These are phyloP conservation scores for Exophiala oligosperma DNA, from an alignment of 2,329 filamentous ascomycete species.

Conservation along the genomic window DNA sequence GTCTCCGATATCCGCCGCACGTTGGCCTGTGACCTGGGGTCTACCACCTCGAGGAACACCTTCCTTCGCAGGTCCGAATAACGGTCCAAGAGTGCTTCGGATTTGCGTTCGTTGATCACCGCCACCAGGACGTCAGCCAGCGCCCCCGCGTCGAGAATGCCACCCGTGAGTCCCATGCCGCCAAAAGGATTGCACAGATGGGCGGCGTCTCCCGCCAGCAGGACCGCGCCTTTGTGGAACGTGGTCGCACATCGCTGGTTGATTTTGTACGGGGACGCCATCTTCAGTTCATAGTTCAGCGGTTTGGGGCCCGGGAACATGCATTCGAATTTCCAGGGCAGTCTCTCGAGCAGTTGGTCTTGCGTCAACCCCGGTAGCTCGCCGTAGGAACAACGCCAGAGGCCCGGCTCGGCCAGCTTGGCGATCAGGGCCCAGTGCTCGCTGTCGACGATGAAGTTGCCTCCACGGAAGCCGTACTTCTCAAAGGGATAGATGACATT, in stretches of 20 bases:
- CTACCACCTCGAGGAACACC: conserved; percentile 40
- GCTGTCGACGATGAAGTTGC: conserved; percentile 24
- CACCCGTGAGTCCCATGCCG: conserved; percentile 61
- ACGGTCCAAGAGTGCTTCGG: conserved; percentile 43
- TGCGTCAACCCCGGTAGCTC: conserved; percentile 54
- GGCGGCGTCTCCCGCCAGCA: conserved; percentile 62
- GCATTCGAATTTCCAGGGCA: conserved; percentile 55
- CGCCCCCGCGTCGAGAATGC: conserved; percentile 62
- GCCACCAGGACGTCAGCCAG: conserved; percentile 58
- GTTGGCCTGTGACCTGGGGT: conserved; percentile 44
- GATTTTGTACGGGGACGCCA: conserved; percentile 60
- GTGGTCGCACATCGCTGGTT: conserved; percentile 60
- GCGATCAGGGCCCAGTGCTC: conserved; percentile 35
- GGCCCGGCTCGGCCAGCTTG: conserved; percentile 44
- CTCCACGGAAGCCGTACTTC: conserved; percentile 11
- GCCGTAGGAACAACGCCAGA: conserved; percentile 65
- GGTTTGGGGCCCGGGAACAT: conserved; percentile 63
- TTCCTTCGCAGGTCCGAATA: conserved; percentile 42
- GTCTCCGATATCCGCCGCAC: conserved; percentile 35
- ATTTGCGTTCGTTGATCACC: conserved; percentile 39
- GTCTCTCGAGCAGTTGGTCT: conserved; percentile 55
- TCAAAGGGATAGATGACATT: conserved; percentile 24
- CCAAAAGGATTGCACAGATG: conserved; percentile 56
- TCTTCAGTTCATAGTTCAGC: conserved; percentile 57
- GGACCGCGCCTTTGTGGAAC: conserved; percentile 56